These are phyloP conservation scores for Jamesozyma spencerorum DNA, from an alignment of 805 yeast species.

Conservation along the genomic window DNA sequence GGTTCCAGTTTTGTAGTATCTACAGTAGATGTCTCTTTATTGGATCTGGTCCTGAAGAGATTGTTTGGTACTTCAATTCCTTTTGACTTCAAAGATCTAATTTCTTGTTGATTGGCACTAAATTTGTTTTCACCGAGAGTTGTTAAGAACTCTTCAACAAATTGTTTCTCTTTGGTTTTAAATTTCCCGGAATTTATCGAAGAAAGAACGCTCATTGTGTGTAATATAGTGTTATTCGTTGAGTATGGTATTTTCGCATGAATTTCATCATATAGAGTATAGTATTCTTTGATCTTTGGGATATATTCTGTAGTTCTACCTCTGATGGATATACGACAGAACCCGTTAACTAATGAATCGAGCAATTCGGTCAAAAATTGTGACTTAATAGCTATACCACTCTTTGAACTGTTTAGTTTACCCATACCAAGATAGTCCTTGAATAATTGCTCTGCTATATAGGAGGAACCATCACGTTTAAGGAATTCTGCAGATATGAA, in stretches of 20 bases:
- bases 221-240: conserved; percentile 7
- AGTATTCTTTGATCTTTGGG: conserved; percentile 13
- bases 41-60: not conserved
- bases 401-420: not conserved
- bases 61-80: not conserved
- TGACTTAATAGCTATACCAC: not conserved
- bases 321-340: conserved; percentile 12
- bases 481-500: conserved; percentile 22
- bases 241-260: conserved; percentile 7
- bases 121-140: conserved; percentile 1
- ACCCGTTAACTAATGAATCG: conserved; percentile 12
- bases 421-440: conserved; percentile 13
- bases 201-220: not conserved
- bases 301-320: conserved; percentile 10
- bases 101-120: conserved; percentile 2
- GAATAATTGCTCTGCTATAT: conserved; percentile 19
- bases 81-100: not conserved
- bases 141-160: not conserved
- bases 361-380: conserved; percentile 4
- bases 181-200: not conserved
- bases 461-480: conserved; percentile 15
- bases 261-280: conserved; percentile 13
- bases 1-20: not conserved
- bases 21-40: not conserved
- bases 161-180: not conserved